Evolutionary conservation across 2,329 filamentous ascomycete species (phyloP).

Genomic region (Talaromyces sp.): DNA sequence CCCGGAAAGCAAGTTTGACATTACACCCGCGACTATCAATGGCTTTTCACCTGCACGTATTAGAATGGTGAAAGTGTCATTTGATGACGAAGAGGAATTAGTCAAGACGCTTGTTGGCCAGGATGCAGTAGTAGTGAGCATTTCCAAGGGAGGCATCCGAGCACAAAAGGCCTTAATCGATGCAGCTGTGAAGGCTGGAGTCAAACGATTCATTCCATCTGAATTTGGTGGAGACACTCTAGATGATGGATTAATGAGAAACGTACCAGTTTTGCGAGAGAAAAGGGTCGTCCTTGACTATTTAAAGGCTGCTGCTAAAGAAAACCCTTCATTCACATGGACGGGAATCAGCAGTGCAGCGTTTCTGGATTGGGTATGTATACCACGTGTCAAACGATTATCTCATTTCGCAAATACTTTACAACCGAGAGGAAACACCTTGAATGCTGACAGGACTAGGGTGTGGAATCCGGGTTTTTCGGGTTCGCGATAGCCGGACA

Average conservation of each 20-base stretch:
- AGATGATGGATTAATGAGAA: background rate
- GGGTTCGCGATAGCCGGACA: background rate
- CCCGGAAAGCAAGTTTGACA: background rate
- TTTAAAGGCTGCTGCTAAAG: background rate
- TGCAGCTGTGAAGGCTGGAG: constrained; percentile 8
- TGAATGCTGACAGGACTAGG: background rate
- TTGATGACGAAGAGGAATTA: background rate
- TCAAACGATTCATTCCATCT: constrained; percentile 7
- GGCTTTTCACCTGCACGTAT: background rate
- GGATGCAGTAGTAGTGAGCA: background rate
- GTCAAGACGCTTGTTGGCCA: background rate
- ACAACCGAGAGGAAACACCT: background rate
- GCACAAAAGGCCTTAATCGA: background rate
- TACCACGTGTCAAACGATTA: background rate
- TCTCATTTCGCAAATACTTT: background rate
- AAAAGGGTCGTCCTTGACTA: background rate
- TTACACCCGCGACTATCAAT: background rate
- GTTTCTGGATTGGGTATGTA: background rate
- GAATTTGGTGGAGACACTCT: constrained; percentile 6
- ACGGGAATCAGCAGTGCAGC: background rate
- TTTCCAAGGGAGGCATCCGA: background rate
- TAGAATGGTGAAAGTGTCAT: background rate
- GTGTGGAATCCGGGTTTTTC: background rate
- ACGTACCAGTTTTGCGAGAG: background rate
- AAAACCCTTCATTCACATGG: background rate